phyloP scores from a whole-genome alignment of 805 yeast genomes.

The Lachancea sp. region DNA sequence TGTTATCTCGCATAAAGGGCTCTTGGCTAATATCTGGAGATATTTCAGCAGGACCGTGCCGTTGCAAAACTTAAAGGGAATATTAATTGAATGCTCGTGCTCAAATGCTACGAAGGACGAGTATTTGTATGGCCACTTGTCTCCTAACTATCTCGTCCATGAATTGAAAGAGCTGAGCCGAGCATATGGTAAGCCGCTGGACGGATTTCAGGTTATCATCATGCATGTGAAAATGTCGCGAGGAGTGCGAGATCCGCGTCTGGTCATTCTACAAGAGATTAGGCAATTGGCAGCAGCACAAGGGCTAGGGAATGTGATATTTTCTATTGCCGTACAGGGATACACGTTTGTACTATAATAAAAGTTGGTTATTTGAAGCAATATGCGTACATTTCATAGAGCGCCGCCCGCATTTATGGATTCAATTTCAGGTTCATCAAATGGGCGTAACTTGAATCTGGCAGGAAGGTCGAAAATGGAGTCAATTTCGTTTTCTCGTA shows the following conservation, averaged over 20 bases:
- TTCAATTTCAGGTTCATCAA: conserved; percentile 68
- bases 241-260: conserved; percentile 48
- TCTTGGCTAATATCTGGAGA: conserved; percentile 46
- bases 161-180: conserved; percentile 41
- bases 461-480: conserved; percentile 63
- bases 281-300: conserved; percentile 33
- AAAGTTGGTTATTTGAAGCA: too few species aligned
- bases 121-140: conserved; percentile 72
- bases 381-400: conserved; percentile 24
- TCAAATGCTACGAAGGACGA: conserved; percentile 39
- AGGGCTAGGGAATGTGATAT: conserved; percentile 33
- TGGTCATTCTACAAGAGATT: conserved; percentile 44
- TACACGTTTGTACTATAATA: conserved; percentile 13
- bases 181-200: conserved; percentile 41
- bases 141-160: conserved; percentile 53
- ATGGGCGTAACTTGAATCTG: conserved; percentile 61
- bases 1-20: conserved; percentile 36
- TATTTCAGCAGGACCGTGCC: conserved; percentile 43
- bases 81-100: conserved; percentile 76
- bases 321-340: conserved; percentile 28
- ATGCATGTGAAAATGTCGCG: conserved; percentile 46
- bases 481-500: conserved; percentile 35
- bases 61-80: conserved; percentile 39
- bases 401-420: conserved; percentile 83
- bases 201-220: conserved; percentile 34